phyloP scores from a whole-genome alignment of 208 protist genomes.

The Trypanosoma caninum region DNA sequence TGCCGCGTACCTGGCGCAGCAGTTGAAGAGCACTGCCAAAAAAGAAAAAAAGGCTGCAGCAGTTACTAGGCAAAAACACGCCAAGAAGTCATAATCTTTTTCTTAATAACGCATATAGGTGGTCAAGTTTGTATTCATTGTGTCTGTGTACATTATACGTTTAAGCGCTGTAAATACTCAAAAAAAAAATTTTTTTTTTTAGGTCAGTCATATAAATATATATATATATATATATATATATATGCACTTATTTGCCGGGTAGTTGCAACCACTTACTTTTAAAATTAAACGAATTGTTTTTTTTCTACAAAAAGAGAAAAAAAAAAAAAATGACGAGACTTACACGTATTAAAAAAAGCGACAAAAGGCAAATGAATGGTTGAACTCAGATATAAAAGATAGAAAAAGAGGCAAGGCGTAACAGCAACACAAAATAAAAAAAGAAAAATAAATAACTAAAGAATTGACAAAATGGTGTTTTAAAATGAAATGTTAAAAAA shows the following conservation, averaged over 20 bases:
- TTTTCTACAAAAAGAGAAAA: not conserved
- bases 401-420: not conserved
- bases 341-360: no score
- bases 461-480: not conserved
- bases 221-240: not conserved
- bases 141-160: conserved; percentile 8
- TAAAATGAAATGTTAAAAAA: not conserved
- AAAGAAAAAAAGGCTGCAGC: conserved; percentile 24
- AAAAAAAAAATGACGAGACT: no score
- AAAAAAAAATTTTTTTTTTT: no score
- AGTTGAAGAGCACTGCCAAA: conserved; percentile 62
- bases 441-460: not conserved
- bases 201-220: no score
- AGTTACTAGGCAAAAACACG: conserved; percentile 12
- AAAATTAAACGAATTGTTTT: not conserved
- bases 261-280: not conserved
- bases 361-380: conserved; percentile 10
- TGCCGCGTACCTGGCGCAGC: conserved; percentile 68
- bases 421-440: not conserved
- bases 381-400: not conserved
- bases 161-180: no score
- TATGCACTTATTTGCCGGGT: not conserved
- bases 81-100: conserved; percentile 13
- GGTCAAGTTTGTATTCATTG: not conserved
- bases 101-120: not conserved